Conservation (phyloP, 192 early-diverging fungal species). For the Coemansia interrupta region DNA sequence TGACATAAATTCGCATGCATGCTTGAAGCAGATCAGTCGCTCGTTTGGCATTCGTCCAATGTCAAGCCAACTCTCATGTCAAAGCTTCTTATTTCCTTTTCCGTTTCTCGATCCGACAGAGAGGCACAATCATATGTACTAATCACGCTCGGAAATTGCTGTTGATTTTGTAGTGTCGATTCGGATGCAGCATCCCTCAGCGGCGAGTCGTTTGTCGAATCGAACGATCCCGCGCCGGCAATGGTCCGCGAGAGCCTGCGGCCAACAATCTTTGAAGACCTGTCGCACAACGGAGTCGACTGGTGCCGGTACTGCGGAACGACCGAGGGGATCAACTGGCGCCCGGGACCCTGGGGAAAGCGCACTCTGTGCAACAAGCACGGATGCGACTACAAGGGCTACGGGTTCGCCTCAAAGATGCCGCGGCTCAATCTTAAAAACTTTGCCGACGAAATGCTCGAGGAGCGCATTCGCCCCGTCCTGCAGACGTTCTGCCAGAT, state of each 20-base stretch:
- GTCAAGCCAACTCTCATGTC: not conserved
- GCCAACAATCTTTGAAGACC: constrained; percentile 50
- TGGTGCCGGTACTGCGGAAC: constrained; percentile 95
- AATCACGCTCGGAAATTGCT: constrained; percentile 1
- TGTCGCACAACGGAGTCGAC: constrained; percentile 54
- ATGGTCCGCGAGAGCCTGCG: constrained; percentile 46
- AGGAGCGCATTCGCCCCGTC: constrained; percentile 77
- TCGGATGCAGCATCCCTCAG: constrained; percentile 48
- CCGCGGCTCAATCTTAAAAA: constrained; percentile 78
- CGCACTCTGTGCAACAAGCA: constrained; percentile 94
- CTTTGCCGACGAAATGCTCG: constrained; percentile 71
- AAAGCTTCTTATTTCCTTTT: constrained; percentile 5
- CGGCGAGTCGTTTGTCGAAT: constrained; percentile 50
- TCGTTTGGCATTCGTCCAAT: not conserved
- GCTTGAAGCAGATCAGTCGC: constrained; percentile 4
- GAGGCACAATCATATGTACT: constrained; percentile 1
- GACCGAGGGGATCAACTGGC: constrained; percentile 84
- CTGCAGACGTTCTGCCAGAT: constrained; percentile 81
- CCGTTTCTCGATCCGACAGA: no score
- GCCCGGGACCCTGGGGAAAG: constrained; percentile 92
- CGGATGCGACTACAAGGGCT: constrained; percentile 93
- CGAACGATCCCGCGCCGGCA: constrained; percentile 19
- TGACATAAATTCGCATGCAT: constrained; percentile 2
- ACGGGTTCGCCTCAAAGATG: constrained; percentile 85
- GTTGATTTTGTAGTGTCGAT: constrained; percentile 27